phyloP scores from a whole-genome alignment of 306 rosid species.

The Quillaja saponaria region DNA sequence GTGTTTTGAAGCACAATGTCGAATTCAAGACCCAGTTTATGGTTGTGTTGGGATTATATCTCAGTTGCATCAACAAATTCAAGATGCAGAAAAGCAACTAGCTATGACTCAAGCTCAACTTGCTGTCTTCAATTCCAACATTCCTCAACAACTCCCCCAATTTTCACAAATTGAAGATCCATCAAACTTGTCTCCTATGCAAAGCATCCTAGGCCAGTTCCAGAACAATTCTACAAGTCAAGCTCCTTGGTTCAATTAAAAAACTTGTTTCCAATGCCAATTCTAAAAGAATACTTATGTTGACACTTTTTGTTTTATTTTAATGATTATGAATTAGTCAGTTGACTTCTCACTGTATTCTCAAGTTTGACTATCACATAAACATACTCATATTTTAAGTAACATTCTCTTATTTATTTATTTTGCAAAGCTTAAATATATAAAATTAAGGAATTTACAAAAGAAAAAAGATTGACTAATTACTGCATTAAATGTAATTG shows the following conservation, averaged over 20 bases:
- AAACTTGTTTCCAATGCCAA: background rate
- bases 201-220: constrained; percentile 26
- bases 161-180: constrained; percentile 14
- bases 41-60: constrained; percentile 66
- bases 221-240: constrained; percentile 29
- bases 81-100: constrained; percentile 44
- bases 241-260: constrained; percentile 31
- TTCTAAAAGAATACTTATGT: no score
- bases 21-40: constrained; percentile 67
- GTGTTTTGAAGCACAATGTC: constrained; percentile 57
- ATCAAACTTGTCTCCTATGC: constrained; percentile 25
- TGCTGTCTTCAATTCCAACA: constrained; percentile 26
- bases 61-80: constrained; percentile 50
- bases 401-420: no score
- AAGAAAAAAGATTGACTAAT: no score
- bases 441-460: no score
- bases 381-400: no score
- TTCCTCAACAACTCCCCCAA: constrained; percentile 17
- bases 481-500: no score
- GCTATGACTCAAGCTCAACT: constrained; percentile 56
- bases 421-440: no score
- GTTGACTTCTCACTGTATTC: no score
- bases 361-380: no score
- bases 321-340: no score
- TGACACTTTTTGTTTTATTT: no score